Conservation (phyloP, 352 stramenopile genomes). For the Lagenidium sp. region DNA sequence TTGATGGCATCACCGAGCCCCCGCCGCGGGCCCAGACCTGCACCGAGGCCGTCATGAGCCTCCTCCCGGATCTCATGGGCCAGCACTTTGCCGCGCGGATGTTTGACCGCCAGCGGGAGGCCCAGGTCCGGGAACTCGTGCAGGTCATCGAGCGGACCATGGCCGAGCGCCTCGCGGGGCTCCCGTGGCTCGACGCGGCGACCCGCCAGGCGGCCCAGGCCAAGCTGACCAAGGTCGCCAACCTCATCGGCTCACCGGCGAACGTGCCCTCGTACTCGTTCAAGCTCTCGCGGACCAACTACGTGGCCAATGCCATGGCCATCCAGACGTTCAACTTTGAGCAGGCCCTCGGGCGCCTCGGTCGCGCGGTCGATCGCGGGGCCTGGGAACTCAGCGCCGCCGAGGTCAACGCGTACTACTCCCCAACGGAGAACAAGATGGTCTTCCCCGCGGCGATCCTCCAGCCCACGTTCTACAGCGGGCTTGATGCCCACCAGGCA, state of each 20-base stretch:
- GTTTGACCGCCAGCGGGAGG: conserved; percentile 6
- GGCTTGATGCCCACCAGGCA: conserved; percentile 29
- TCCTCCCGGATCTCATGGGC: conserved; percentile 42
- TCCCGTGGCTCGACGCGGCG: conserved; percentile 44
- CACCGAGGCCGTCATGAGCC: conserved; percentile 37
- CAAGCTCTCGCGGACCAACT: neutral
- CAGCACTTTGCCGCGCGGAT: conserved; percentile 50
- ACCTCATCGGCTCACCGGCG: conserved; percentile 6
- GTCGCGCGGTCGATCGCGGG: neutral
- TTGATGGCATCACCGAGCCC: neutral
- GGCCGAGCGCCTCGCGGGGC: neutral
- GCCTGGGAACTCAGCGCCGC: conserved; percentile 27
- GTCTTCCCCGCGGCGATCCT: conserved; percentile 80
- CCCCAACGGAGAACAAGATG: conserved; percentile 27
- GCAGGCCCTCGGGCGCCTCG: neutral
- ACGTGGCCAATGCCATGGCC: neutral
- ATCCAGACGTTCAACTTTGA: neutral
- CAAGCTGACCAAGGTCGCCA: conserved; percentile 57
- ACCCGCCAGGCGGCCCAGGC: conserved; percentile 46
- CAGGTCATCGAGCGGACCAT: conserved; percentile 18
- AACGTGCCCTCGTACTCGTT: neutral
- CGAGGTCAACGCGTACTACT: neutral
- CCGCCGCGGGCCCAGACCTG: neutral
- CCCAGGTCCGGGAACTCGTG: neutral
- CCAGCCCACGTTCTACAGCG: conserved; percentile 69